phyloP scores from a whole-genome alignment of 352 stramenopile genomes.

The Globisporangium cylindrosporum region DNA sequence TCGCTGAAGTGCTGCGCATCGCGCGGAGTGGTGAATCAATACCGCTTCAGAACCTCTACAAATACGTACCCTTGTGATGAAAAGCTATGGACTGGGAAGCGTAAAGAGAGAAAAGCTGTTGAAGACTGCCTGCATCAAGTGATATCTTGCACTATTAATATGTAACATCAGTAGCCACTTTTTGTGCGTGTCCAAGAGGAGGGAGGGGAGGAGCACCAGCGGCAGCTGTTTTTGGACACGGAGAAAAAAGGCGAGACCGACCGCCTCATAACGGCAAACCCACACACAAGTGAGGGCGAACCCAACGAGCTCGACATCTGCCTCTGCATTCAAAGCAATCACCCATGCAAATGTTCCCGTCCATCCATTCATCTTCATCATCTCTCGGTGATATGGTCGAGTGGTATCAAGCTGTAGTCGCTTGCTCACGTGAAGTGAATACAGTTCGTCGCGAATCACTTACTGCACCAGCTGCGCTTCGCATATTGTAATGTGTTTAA shows the following conservation, averaged over 20 bases:
- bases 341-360: neutral
- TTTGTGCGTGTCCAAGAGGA: constrained; percentile 12
- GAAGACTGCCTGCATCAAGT: neutral
- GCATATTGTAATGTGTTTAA: too few species aligned
- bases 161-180: neutral
- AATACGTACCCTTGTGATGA: constrained; percentile 4
- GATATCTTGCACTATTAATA: neutral
- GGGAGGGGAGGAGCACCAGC: constrained; percentile 1
- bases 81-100: neutral
- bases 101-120: neutral
- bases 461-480: too few species aligned
- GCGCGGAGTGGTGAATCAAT: too few species aligned
- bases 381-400: too few species aligned
- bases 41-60: constrained; percentile 1
- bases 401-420: too few species aligned
- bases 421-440: neutral
- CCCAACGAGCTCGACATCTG: too few species aligned
- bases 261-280: neutral
- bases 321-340: neutral
- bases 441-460: too few species aligned
- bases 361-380: neutral
- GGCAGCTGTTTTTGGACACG: constrained; percentile 13
- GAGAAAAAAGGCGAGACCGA: constrained; percentile 3
- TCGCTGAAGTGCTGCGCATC: neutral
- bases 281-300: neutral